These are phyloP conservation scores for Melanomma pulvis-pyrius DNA, from an alignment of 495 filamentous ascomycete genomes.

Conservation along the genomic window DNA sequence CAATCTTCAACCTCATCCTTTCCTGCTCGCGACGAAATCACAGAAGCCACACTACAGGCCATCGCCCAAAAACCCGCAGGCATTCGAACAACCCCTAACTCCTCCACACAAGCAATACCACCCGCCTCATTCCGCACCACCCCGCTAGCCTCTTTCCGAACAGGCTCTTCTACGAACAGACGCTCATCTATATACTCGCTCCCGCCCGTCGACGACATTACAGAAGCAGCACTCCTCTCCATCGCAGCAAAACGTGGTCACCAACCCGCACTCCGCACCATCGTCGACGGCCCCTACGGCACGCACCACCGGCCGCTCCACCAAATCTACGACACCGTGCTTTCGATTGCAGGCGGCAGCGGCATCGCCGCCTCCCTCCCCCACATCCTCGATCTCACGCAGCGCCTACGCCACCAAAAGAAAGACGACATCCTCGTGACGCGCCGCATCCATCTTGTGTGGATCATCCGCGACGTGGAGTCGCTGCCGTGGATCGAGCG, in stretches of 20 bases:
- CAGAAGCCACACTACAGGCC: not conserved
- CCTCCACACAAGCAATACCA: not conserved
- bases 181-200: not conserved
- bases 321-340: constrained; percentile 19
- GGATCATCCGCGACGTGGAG: constrained; percentile 14
- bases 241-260: not conserved
- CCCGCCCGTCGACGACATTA: not conserved
- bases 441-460: constrained; percentile 15
- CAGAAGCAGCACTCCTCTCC: not conserved
- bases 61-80: not conserved
- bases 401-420: not conserved
- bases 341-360: constrained; percentile 21
- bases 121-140: not conserved
- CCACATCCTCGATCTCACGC: constrained; percentile 6
- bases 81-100: not conserved
- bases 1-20: not conserved
- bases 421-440: constrained; percentile 1
- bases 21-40: not conserved
- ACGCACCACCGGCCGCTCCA: constrained; percentile 21
- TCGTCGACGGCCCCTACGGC: constrained; percentile 30
- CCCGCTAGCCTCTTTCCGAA: not conserved
- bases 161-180: not conserved
- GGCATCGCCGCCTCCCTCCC: constrained; percentile 19
- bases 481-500: constrained; percentile 7
- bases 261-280: constrained; percentile 15